phyloP scores from a whole-genome alignment of 2,329 filamentous ascomycete genomes.

The Diaporthe humulicola region DNA sequence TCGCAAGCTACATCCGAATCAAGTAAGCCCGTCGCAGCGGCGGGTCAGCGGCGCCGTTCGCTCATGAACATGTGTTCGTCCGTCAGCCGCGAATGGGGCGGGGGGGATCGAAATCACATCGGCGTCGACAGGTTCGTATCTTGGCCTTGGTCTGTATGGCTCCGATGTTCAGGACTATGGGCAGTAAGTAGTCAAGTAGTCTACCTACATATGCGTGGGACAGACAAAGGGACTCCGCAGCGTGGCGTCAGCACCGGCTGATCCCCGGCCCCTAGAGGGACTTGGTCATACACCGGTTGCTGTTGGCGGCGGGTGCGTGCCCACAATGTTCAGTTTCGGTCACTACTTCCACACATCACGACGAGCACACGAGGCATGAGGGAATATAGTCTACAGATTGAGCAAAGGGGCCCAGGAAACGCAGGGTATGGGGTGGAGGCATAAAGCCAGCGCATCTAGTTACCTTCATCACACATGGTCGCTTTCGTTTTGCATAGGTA shows the following conservation, averaged over 20 bases:
- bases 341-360: background rate
- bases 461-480: background rate
- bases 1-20: constrained; percentile 28
- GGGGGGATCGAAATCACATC: background rate
- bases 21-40: constrained; percentile 15
- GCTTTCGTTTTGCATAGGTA: background rate
- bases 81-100: background rate
- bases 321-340: background rate
- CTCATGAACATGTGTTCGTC: background rate
- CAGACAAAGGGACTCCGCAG: constrained; percentile 1
- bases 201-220: background rate
- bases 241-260: background rate
- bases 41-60: background rate
- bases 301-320: background rate
- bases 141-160: background rate
- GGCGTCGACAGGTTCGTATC: background rate
- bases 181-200: too few relatives aligned
- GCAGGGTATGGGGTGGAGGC: background rate
- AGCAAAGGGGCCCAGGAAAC: background rate
- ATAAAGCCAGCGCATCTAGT: background rate
- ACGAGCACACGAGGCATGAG: background rate
- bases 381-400: background rate
- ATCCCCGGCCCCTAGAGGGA: background rate
- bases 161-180: background rate
- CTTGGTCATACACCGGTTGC: background rate